Percentiles rank a stretch among this genome's conserved stretches.
phyloP scores from a whole-genome alignment of 139 green algal species.

The Mychonastes homosphaera region DNA sequence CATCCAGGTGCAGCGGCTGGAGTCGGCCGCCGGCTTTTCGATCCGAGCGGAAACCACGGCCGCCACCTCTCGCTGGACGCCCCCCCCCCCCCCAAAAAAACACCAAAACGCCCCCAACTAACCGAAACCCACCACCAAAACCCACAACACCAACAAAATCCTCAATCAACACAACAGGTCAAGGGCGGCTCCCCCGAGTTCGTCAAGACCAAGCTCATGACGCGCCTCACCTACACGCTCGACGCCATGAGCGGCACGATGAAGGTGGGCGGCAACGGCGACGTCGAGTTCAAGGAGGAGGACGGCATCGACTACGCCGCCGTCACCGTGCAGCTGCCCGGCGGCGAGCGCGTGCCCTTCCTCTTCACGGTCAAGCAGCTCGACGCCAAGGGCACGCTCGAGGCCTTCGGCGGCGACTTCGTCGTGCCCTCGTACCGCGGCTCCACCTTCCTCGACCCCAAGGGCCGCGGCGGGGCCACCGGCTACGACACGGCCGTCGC shows the following conservation, averaged over 20 bases:
- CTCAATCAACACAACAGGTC: too few relatives aligned
- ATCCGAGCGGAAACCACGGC: too few relatives aligned
- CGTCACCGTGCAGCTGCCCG: constrained; percentile 93
- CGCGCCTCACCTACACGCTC: constrained; percentile 97
- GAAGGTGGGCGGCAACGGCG: constrained; percentile 74
- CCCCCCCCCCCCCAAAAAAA: too few relatives aligned
- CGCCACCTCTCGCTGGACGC: too few relatives aligned
- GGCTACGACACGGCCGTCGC: constrained; percentile 96
- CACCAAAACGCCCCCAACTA: too few relatives aligned
- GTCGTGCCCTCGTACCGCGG: constrained; percentile 96
- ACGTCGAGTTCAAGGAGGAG: constrained; percentile 85
- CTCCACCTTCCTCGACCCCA: constrained; percentile 98
- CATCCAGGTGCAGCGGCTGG: too few relatives aligned
- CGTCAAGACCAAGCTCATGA: constrained; percentile 98
- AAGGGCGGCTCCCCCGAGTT: constrained; percentile 81
- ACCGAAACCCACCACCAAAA: too few relatives aligned
- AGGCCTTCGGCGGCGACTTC: constrained; percentile 93
- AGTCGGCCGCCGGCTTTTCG: too few relatives aligned
- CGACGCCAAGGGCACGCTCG: constrained; percentile 68
- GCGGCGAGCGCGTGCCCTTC: constrained; percentile 98
- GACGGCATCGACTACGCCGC: constrained; percentile 98
- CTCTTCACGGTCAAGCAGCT: constrained; percentile 99
- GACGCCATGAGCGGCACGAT: constrained; percentile 81
- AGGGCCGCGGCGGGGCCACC: constrained; percentile 90
- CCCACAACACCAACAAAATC: too few relatives aligned